Evolutionary conservation across 1,284 basidiomycete species (phyloP), one percentile per base, ranked within the genome.

Genomic region (Puccinia brachypodii): DNA sequence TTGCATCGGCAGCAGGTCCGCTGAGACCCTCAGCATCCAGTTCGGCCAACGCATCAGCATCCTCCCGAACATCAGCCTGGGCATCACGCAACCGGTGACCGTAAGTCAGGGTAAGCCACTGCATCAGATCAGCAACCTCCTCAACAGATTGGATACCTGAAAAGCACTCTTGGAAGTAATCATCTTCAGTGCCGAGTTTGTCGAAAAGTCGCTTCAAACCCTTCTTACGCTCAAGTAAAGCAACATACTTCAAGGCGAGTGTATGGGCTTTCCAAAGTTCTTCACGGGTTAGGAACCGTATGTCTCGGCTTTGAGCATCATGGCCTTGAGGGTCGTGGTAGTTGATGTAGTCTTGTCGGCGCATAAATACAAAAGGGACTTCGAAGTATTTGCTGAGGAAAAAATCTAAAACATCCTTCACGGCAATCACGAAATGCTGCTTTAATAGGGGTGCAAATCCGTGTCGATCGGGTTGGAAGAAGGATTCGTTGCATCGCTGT

Each of bases 351-450:
- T 99, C 97, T 72, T 94, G 91, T 85, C 94, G 94, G 88, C 98
- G 94, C 38, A 92, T 91, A 92, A 93, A 98, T 83, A 99, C 92
- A 87, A 95, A 97, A 0, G 97, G 95, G 9, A 97, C 95, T 86
- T 99, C 97, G 84, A 93, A 87, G 83, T 94, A 91, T 76, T 95
- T 91, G 76, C 94, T 88, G 87, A 98, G 95, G 83, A 99, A 89
- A 86, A 92, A 94, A 62, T 91, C 90, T 53, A 99, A 89, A 76
- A 93, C 92, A 82, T 89, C 90, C 2, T 92, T 91, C 82, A 99
- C 93, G 9, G 94, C 93, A 79, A 91, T 88, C 82, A 95, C 90
- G 85, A 96, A 91, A 25, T 92, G 89, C 81, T 89, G 88, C 44
- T 91, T 90, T 78, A 93, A 90, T 74, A 90, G 86, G 76, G 90